Base-by-base conservation (phyloP, 805 yeast genomes). In the Barnettozyma sucrosica region DNA sequence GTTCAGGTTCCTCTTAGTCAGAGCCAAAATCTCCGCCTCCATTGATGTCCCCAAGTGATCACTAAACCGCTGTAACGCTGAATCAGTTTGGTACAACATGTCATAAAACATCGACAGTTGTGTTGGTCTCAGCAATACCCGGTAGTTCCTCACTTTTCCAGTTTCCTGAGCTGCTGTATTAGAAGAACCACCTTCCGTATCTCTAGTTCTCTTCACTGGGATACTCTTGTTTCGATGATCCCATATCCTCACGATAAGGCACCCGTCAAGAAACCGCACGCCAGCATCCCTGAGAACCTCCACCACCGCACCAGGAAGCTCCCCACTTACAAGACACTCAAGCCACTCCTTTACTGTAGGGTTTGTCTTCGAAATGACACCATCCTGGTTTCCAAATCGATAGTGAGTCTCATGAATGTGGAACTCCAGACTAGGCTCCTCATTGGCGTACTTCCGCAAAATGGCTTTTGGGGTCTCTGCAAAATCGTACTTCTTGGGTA, bases 351-450 rank as follows among this genome's bases (percentile, higher is more conserved):
- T 85, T 43, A 88, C 78, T 61, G 86, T 77, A 14, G 88, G 84
- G 51, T 87, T 85, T 57, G 77, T 77, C 59, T 85, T 85, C 7
- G 96, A 89, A 36, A 93, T 85, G 43, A 86, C 77, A 7, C 95
- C 89, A 56, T 90, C 97, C 44, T 85, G 92, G 54, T 86, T 87
- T 52, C 95, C 95, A 69, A 92, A 90, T 51, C 95, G 77, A 64
- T 82, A 92, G 66, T 90, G 96, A 48, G 88, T 89, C 57, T 89
- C 93, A 66, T 87, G 90, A 21, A 92, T 89, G 59, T 92, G 97
- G 58, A 92, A 83, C 54, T 82, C 95, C 50, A 92, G 67, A 36
- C 95, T 85, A 7, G 97, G 85, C 9, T 92, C 85, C 51, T 77
- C 77, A 48, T 79, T 78, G 54, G 83, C 81, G 63, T 83, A 90